Base-by-base conservation (phyloP, 2,329 filamentous ascomycete species). In the Arachnomyces sp. region DNA sequence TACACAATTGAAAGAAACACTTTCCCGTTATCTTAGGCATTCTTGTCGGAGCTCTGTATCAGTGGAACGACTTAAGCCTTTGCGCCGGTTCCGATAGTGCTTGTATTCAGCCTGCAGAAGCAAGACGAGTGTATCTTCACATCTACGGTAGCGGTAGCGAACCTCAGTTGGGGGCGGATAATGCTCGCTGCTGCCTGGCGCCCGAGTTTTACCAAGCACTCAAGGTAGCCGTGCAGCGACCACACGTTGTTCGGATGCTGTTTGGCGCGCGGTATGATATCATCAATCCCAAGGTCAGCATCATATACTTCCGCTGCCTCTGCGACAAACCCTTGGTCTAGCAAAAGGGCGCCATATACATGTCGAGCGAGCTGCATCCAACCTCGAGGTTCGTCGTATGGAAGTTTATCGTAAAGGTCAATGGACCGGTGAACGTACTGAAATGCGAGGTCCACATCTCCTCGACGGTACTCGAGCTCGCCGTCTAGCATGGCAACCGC, bases 331-430 rank as follows among this genome's bases (percentile, higher is more conserved):
- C 73, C 76, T 51, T 82, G 81, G 53, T 87, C 82, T 9, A 84
- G 66, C 20, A 84, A 56, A 3, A 88, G 64, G 0, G 82, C 82
- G 1, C 78, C 82, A 37, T 81, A 81, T 0, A 82, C 82, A 56
- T 87, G 82, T 2, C 81, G 68, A 0, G 77, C 74, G 0, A 82
- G 82, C 53, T 84, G 79, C 81, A 87, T 85, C 82, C 82, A 87
- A 0, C 79, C 80, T 82, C 82, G 86, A 0, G 83, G 83, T 55
- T 88, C 83, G 36, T 81, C 79, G 45, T 84, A 87, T 0, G 76
- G 77, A 18, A 87, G 67, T 0, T 57, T 60, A 50, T 84, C 81
- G 46, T 84, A 79, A 2, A 74, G 67, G 1, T 61, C 53, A 15
- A 84, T 76, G 0, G 81, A 72, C 8, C 64, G 65, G 1, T 72